Evolutionary conservation across 768 basidiomycete species (phyloP).

Genomic region (Boletus rubropictus): DNA sequence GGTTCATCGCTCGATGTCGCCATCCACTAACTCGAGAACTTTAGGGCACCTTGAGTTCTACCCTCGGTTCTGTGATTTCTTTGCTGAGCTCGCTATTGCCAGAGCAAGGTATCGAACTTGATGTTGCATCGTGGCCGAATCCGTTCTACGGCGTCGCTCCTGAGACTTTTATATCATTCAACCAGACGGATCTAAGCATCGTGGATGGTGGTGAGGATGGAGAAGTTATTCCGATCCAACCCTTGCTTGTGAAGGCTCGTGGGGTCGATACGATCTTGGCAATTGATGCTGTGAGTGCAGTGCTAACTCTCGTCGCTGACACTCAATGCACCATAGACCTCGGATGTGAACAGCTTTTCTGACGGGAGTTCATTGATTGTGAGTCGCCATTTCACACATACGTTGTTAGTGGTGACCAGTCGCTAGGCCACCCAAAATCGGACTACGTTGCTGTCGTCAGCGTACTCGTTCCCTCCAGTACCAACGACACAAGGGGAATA

Average conservation of each 20-base stretch:
- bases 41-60: conserved; percentile 12
- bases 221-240: conserved; percentile 43
- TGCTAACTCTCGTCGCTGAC: background rate
- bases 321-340: conserved; percentile 5
- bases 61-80: conserved; percentile 10
- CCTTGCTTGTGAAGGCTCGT: conserved; percentile 43
- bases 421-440: conserved; percentile 35
- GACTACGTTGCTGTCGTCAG: conserved; percentile 28
- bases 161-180: conserved; percentile 30
- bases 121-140: conserved; percentile 33
- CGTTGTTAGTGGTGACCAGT: background rate
- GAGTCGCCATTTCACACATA: background rate
- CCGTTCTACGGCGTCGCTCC: conserved; percentile 34
- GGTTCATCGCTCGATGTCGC: background rate
- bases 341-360: conserved; percentile 17
- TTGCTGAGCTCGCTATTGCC: conserved; percentile 20
- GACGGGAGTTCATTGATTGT: conserved; percentile 26
- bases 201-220: conserved; percentile 42
- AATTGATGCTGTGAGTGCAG: conserved; percentile 36
- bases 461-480: conserved; percentile 31
- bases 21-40: background rate
- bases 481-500: conserved; percentile 28
- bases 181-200: conserved; percentile 29
- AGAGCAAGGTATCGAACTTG: conserved; percentile 24
- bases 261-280: conserved; percentile 46